Conservation (phyloP, 2,329 filamentous ascomycete species). For the Cytospora chrysosperma region DNA sequence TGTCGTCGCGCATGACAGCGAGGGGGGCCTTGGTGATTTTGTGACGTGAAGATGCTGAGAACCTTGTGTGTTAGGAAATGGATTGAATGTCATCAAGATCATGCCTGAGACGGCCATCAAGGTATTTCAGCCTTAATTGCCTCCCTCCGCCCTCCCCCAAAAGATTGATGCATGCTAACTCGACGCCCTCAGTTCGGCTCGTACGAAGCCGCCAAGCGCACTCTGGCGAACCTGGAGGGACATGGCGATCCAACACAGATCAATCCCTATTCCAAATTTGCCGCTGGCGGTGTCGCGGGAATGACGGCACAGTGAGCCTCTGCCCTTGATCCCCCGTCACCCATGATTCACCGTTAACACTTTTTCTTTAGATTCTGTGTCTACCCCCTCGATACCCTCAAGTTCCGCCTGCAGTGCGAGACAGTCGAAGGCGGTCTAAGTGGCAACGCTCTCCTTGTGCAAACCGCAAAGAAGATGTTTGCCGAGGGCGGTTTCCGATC, state of each 20-base stretch:
- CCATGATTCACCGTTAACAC: conserved; percentile 17
- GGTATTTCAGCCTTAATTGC: conserved; percentile 32
- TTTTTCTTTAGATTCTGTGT: conserved; percentile 66
- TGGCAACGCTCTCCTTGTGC: conserved; percentile 77
- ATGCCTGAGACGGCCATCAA: conserved; percentile 99
- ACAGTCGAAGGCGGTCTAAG: conserved; percentile 81
- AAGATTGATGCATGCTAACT: neutral
- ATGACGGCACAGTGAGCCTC: conserved; percentile 82
- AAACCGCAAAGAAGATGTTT: conserved; percentile 86
- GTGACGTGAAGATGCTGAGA: conserved; percentile 4
- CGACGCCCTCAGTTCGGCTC: conserved; percentile 68
- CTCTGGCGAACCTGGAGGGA: conserved; percentile 82
- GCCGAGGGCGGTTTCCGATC: conserved; percentile 68
- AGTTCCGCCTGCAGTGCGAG: conserved; percentile 86
- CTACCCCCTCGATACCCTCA: conserved; percentile 88
- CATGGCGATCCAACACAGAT: conserved; percentile 79
- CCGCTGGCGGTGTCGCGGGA: conserved; percentile 85
- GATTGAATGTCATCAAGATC: conserved; percentile 93
- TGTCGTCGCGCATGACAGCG: neutral
- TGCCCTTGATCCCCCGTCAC: neutral
- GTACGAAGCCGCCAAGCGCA: conserved; percentile 91
- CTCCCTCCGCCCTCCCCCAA: too few species aligned
- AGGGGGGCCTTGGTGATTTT: neutral
- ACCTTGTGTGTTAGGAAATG: conserved; percentile 67
- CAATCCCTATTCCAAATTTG: conserved; percentile 81